These are phyloP conservation scores for Berkeleyomyces rouxiae DNA, from an alignment of 2,329 filamentous ascomycete species.

Conservation along the genomic window DNA sequence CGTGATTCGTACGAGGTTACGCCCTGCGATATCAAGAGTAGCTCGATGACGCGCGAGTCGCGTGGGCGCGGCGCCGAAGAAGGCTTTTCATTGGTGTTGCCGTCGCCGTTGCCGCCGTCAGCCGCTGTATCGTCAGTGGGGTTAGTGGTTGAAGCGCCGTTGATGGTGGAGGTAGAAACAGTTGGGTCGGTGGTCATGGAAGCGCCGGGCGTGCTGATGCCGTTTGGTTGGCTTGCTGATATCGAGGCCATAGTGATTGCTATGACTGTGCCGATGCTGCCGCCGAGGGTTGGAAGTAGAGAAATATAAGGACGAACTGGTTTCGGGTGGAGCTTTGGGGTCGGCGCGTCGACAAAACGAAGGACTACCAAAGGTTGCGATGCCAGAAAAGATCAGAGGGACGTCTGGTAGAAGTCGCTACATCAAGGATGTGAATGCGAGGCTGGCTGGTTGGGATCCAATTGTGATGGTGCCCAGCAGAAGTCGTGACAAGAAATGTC, in stretches of 20 bases:
- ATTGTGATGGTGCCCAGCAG: background rate
- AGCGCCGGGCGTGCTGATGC: constrained; percentile 27
- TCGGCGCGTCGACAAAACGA: background rate
- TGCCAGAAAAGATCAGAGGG: background rate
- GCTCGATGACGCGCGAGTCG: constrained; percentile 64
- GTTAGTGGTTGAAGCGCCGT: constrained; percentile 14
- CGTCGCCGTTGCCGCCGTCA: constrained; percentile 8
- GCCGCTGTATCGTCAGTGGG: background rate
- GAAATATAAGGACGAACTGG: background rate
- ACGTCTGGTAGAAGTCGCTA: background rate
- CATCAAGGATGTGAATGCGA: background rate
- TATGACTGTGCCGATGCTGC: background rate
- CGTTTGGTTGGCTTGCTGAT: constrained; percentile 32
- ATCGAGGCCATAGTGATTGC: constrained; percentile 9
- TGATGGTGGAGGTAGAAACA: constrained; percentile 13
- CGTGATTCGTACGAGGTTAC: constrained; percentile 68
- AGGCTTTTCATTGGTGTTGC: constrained; percentile 19
- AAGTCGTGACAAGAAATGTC: background rate
- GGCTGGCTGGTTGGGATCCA: background rate
- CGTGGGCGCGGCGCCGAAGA: constrained; percentile 44
- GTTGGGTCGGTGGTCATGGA: constrained; percentile 13
- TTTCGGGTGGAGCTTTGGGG: background rate
- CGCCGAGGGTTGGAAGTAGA: too few relatives aligned
- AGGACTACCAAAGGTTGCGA: too few relatives aligned
- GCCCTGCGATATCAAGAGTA: constrained; percentile 62